Evolutionary conservation across 768 basidiomycete genomes (phyloP), one percentile per base, ranked within the genome.

Genomic region (Coprinopsis strossmayeri): DNA sequence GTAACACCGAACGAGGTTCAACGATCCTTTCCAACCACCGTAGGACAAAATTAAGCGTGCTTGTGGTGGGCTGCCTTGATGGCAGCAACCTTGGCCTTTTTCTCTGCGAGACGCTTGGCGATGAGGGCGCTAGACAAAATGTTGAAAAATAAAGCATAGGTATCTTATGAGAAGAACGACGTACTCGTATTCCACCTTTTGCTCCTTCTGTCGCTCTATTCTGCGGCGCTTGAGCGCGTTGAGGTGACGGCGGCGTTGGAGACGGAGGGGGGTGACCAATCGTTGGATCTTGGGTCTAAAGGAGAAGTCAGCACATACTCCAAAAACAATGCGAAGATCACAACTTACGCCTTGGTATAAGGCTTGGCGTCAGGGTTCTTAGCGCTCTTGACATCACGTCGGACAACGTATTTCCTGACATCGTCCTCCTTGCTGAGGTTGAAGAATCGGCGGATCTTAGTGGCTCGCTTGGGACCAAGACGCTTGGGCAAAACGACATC

Each of bases 391-490:
- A 98, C 91, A 73, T 96, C 93, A 58, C 94, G 76, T 60, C 92
- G 76, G 59, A 97, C 84, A 57, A 96, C 94, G 68, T 95, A 97
- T 72, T 96, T 94, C 73, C 91, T 82, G 51, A 99, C 95, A 73
- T 98, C 95, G 63, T 99, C 95, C 62, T 94, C 87, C 81, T 98
- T 97, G 73, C 79, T 77, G 65, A 97, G 74, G 78, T 95, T 95
- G 81, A 99, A 98, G 81, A 98, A 96, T 64, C 71, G 79, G 68
- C 93, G 80, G 71, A 99, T 97, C 82, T 94, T 95, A 53, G 91
- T 92, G 52, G 93, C 93, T 59, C 93, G 74, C 86, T 98, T 97
- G 63, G 95, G 95, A 50, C 95, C 95, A 55, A 96, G 82, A 50
- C 93, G 76, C 77, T 97, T 97, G 66, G 94, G 93, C 42, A 97